Evolutionary conservation across 2,329 filamentous ascomycete genomes (phyloP).

Genomic region (Rhinocladiella mackenziei): DNA sequence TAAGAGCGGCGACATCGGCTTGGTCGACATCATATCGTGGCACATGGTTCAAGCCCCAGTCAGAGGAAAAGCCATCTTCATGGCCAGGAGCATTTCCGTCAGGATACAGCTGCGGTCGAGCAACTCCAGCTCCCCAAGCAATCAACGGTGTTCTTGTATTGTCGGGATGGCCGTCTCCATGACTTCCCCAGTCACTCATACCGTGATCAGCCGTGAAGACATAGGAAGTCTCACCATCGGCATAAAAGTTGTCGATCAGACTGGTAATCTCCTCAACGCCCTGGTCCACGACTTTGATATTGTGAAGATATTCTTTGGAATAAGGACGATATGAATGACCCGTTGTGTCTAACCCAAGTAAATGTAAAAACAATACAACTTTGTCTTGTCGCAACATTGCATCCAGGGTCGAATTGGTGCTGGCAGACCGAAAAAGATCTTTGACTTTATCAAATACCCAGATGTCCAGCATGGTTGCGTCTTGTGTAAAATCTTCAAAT

Average conservation of each 20-base stretch:
- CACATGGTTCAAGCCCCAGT: constrained; percentile 79
- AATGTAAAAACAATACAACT: constrained; percentile 88
- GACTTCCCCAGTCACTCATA: constrained; percentile 99
- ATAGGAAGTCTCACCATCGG: constrained; percentile 80
- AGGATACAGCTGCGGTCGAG: constrained; percentile 60
- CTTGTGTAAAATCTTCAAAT: constrained; percentile 81
- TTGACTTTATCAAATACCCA: constrained; percentile 98
- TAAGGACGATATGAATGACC: constrained; percentile 86
- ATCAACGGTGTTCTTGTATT: constrained; percentile 94
- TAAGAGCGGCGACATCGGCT: constrained; percentile 89
- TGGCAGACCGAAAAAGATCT: constrained; percentile 75
- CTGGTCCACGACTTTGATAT: constrained; percentile 89
- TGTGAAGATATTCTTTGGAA: constrained; percentile 89
- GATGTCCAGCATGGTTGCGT: constrained; percentile 75
- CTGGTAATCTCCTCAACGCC: constrained; percentile 80
- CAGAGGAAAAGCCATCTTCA: constrained; percentile 77
- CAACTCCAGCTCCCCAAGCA: constrained; percentile 87
- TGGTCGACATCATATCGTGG: constrained; percentile 87
- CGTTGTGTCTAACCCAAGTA: constrained; percentile 85
- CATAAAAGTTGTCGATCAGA: constrained; percentile 82
- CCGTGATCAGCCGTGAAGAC: constrained; percentile 97
- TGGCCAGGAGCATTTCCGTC: constrained; percentile 68
- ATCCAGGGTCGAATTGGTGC: constrained; percentile 70
- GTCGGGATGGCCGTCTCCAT: constrained; percentile 94
- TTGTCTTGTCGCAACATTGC: constrained; percentile 74